These are phyloP conservation scores for Debaryomyces sp. DNA, from an alignment of 1,139 yeast species.

Conservation along the genomic window DNA sequence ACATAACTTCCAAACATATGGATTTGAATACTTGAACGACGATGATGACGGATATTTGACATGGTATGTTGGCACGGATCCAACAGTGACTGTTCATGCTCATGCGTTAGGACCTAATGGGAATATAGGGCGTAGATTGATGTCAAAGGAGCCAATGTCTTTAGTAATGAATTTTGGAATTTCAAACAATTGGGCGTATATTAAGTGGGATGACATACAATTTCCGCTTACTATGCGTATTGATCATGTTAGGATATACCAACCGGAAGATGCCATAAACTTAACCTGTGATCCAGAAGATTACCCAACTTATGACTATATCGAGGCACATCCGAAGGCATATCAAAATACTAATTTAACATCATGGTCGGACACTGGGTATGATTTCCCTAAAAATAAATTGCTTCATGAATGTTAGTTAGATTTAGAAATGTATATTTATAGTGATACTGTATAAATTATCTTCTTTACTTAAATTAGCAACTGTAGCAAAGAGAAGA, in stretches of 20 bases:
- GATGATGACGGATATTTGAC: conserved; percentile 67
- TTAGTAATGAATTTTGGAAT: conserved; percentile 76
- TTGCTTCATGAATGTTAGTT: conserved; percentile 21
- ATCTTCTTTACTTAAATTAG: neutral
- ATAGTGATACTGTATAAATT: neutral
- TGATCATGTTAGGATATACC: conserved; percentile 81
- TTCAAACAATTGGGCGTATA: conserved; percentile 81
- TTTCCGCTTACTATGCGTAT: conserved; percentile 72
- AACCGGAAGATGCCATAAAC: conserved; percentile 54
- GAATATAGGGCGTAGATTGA: conserved; percentile 71
- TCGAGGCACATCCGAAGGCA: conserved; percentile 61
- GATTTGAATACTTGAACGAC: conserved; percentile 76
- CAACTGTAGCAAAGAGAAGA: too few relatives aligned
- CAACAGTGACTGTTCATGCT: conserved; percentile 64
- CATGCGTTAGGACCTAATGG: conserved; percentile 80
- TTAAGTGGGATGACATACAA: conserved; percentile 68
- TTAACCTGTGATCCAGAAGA: conserved; percentile 77
- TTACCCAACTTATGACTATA: conserved; percentile 76
- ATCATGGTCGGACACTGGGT: conserved; percentile 68
- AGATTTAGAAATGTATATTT: neutral
- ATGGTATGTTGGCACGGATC: conserved; percentile 78
- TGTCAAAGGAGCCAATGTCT: conserved; percentile 87
- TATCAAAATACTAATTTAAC: conserved; percentile 67
- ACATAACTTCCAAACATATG: conserved; percentile 66
- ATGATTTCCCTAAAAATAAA: conserved; percentile 54